Percentiles rank a stretch among this genome's conserved stretches.
These are phyloP conservation scores for Scedosporium dehoogii DNA, from an alignment of 2,329 filamentous ascomycete genomes.

Conservation along the genomic window DNA sequence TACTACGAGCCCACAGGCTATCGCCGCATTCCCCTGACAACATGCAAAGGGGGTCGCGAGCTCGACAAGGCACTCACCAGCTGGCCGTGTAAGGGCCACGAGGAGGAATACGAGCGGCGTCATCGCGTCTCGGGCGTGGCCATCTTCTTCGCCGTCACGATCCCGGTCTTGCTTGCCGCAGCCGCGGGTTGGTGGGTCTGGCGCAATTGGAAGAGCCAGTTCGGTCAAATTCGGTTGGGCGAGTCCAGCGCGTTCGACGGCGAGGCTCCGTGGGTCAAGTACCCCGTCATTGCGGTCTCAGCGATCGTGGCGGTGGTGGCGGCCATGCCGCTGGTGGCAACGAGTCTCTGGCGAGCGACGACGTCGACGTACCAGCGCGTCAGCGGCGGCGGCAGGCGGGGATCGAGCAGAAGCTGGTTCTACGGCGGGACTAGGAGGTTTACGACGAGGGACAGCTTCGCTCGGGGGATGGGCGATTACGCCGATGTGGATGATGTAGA, in stretches of 20 bases:
- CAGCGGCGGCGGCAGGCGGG: constrained; percentile 34
- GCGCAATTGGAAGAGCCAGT: constrained; percentile 77
- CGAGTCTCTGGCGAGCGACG: constrained; percentile 61
- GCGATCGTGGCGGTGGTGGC: constrained; percentile 50
- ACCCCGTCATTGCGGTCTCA: constrained; percentile 66
- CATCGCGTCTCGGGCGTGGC: constrained; percentile 60
- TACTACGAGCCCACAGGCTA: constrained; percentile 84
- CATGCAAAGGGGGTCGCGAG: constrained; percentile 67
- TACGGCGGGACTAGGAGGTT: constrained; percentile 59
- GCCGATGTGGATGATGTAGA: constrained; percentile 85
- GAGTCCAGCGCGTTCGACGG: constrained; percentile 56
- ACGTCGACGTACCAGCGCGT: constrained; percentile 41
- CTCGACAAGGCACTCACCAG: constrained; percentile 54
- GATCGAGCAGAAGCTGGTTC: constrained; percentile 35
- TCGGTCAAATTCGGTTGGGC: constrained; percentile 84
- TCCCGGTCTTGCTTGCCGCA: constrained; percentile 63
- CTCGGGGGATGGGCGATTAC: constrained; percentile 79
- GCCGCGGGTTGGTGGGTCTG: constrained; percentile 77
- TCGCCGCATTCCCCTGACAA: constrained; percentile 80
- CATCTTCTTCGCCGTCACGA: constrained; percentile 75
- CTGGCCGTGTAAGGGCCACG: constrained; percentile 62
- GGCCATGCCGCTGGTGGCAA: constrained; percentile 60
- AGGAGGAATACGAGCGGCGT: constrained; percentile 68
- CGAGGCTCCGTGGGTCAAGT: constrained; percentile 68
- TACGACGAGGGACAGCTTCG: constrained; percentile 82